Base-by-base conservation (phyloP, 306 rosid species). In the Trifolium subterraneum region DNA sequence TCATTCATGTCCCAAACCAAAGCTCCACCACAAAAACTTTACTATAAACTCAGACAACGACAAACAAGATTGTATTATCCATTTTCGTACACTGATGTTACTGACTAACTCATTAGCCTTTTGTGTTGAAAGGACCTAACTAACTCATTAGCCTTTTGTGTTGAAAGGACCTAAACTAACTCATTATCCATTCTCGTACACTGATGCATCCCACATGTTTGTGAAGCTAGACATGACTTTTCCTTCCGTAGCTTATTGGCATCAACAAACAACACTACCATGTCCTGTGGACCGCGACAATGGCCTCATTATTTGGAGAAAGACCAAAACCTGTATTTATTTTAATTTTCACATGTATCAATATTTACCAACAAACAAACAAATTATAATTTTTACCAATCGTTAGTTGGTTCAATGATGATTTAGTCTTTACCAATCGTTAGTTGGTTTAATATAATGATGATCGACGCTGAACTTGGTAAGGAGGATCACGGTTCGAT, bases 191-290 rank as follows among this genome's bases (percentile, higher is more conserved):
- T 82, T 78, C 61, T 82, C 82, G 80, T 75, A 73, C 73, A n/a
- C n/a, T 81, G 72, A 77, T 76, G 72, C 82, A 81, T 15, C 74
- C 85, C 82, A 81, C 82, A 72, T 72, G 79, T 54, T 8, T 38
- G 44, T 16, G 4, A 20, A 33, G n/a, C n/a, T n/a, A n/a, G 31
- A 72, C 16, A 70, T 52, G 62, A 64, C 51, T 27, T 71, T 52
- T 71, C 41, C 11, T 41, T 71, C 41, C 20, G 36, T 18, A 42
- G 0, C 59, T 76, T 9, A 39, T 38, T 23, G 73, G 31, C 23
- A 45, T 50, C 58, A 31, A n/a, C n/a, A n/a, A n/a, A 19, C 14
- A 11, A 27, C 45, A 18, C 66, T 45, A 22, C 55, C 65, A 22
- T 42, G 19, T 14, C 39, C 14, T 48, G 8, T 8, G 23, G 82